Conservation (phyloP, 1,139 yeast genomes). For the Yamadazyma mexicana region DNA sequence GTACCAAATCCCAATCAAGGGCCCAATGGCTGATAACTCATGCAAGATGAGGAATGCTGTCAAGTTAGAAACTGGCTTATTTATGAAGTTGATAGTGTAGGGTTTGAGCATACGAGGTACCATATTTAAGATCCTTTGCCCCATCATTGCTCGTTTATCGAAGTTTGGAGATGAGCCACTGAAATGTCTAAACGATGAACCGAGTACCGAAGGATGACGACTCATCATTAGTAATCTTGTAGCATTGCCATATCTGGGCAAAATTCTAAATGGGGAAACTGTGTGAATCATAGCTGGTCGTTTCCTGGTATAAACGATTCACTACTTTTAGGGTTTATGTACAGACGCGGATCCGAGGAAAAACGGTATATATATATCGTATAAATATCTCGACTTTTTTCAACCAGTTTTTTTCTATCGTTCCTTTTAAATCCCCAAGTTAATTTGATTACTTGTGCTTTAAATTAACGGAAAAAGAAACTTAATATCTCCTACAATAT, state of each 20-base stretch:
- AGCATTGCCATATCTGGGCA: too few species aligned
- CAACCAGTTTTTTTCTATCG: not conserved
- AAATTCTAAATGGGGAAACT: too few species aligned
- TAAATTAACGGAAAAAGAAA: too few species aligned
- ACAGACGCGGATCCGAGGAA: too few species aligned
- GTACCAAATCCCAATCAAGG: conserved; percentile 78
- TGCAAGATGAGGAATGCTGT: conserved; percentile 78
- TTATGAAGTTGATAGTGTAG: conserved; percentile 48
- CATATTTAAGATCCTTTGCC: conserved; percentile 28
- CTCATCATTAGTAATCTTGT: too few species aligned
- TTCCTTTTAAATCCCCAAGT: not conserved
- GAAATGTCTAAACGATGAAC: not conserved
- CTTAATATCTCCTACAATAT: conserved; percentile 5
- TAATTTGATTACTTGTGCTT: not conserved
- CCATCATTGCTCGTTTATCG: conserved; percentile 16
- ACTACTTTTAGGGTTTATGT: too few species aligned
- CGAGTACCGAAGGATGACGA: not conserved
- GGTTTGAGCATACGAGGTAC: conserved; percentile 52
- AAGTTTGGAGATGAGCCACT: not conserved
- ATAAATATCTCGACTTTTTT: too few species aligned
- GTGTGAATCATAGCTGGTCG: too few species aligned
- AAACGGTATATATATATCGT: not conserved
- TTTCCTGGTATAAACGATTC: too few species aligned
- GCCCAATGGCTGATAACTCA: conserved; percentile 81
- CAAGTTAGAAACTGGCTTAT: conserved; percentile 70